phyloP scores from a whole-genome alignment of 2,329 filamentous ascomycete species.

The Calonectria ilicicola region DNA sequence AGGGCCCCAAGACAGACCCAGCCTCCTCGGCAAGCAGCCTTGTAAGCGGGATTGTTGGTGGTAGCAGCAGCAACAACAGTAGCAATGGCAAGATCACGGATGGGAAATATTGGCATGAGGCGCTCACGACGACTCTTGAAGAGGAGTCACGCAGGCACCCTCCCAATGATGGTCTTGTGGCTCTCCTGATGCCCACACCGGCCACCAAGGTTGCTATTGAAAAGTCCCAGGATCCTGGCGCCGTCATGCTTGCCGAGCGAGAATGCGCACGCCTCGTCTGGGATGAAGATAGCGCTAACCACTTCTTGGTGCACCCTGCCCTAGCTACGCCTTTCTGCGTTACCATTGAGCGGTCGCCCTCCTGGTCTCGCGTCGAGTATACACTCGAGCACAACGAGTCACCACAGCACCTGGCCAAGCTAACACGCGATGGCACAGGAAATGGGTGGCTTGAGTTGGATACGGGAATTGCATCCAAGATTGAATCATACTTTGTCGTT shows the following conservation, averaged over 20 bases:
- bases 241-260: constrained; percentile 72
- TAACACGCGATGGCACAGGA: constrained; percentile 71
- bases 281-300: constrained; percentile 69
- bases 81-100: constrained; percentile 46
- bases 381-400: constrained; percentile 74
- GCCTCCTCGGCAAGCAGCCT: constrained; percentile 42
- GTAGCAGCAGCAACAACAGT: constrained; percentile 32
- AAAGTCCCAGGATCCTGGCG: constrained; percentile 67
- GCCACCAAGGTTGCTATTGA: constrained; percentile 74
- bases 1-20: constrained; percentile 50
- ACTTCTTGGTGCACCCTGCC: constrained; percentile 74
- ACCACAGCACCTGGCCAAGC: constrained; percentile 69
- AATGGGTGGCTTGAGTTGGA: constrained; percentile 72
- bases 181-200: constrained; percentile 75
- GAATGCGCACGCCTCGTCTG: constrained; percentile 80
- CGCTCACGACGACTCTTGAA: constrained; percentile 69
- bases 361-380: constrained; percentile 73
- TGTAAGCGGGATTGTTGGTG: constrained; percentile 47
- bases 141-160: constrained; percentile 64
- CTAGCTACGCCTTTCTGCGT: constrained; percentile 74
- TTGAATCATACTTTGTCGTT: constrained; percentile 71
- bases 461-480: constrained; percentile 68
- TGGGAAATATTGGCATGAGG: constrained; percentile 68
- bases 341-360: constrained; percentile 67
- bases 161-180: constrained; percentile 73